phyloP scores from a whole-genome alignment of 495 filamentous ascomycete genomes.

The Hyaloscypha bicolor region DNA sequence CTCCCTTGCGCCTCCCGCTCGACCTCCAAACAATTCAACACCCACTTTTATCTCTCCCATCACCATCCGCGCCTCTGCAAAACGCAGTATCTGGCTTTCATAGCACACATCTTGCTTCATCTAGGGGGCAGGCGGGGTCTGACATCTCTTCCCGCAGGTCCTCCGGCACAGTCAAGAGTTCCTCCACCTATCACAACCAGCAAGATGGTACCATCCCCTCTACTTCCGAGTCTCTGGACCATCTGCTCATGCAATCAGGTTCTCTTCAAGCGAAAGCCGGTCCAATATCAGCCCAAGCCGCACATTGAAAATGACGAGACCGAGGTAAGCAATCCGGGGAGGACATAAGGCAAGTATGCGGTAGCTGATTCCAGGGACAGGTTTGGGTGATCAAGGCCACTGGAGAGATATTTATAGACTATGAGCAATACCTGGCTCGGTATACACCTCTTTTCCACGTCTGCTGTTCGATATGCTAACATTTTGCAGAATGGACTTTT shows the following conservation, averaged over 20 bases:
- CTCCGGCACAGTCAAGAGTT: conserved; percentile 16
- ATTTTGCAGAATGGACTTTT: conserved; percentile 77
- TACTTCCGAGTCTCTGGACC: conserved; percentile 16
- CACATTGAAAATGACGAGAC: conserved; percentile 76
- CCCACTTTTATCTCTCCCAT: background rate
- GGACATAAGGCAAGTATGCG: conserved; percentile 9
- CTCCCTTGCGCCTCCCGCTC: conserved; percentile 2
- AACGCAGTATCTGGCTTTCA: background rate
- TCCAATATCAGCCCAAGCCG: conserved; percentile 76
- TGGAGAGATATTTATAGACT: conserved; percentile 84
- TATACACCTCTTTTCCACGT: conserved; percentile 42
- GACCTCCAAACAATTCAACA: background rate
- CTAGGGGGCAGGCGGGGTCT: conserved; percentile 16
- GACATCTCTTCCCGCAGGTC: conserved; percentile 23
- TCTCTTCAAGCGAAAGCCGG: conserved; percentile 93
- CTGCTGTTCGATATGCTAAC: conserved; percentile 32
- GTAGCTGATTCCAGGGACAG: conserved; percentile 47
- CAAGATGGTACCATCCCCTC: conserved; percentile 40
- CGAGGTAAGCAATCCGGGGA: conserved; percentile 59
- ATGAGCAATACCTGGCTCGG: conserved; percentile 85
- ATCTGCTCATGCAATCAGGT: conserved; percentile 58
- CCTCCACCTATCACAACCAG: conserved; percentile 9
- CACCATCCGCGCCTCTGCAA: conserved; percentile 10
- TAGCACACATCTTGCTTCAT: background rate
- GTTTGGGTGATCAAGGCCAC: conserved; percentile 91